Evolutionary conservation across 75 land plant species (phyloP).

Genomic region (Cunninghamia lanceolata): DNA sequence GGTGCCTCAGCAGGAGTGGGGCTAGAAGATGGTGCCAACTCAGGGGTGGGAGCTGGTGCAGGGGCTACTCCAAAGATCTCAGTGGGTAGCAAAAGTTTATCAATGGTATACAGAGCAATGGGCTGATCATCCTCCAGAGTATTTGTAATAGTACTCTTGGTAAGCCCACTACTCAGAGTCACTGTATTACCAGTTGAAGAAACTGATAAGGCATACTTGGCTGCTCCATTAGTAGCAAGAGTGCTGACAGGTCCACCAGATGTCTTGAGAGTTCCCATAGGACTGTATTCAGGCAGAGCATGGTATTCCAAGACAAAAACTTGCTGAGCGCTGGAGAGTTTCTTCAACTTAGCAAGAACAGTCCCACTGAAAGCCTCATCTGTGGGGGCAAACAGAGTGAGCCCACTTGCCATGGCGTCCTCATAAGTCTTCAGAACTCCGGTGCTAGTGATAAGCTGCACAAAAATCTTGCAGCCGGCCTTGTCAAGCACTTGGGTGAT

Average conservation of each 20-base stretch:
- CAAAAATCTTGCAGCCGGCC: slow-evolving; percentile 39
- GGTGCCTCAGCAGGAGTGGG: not conserved
- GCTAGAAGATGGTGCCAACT: not conserved
- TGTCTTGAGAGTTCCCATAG: slow-evolving; percentile 12
- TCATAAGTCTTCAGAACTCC: slow-evolving; percentile 22
- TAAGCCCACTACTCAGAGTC: slow-evolving; percentile 20
- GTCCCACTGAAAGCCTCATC: slow-evolving; percentile 37
- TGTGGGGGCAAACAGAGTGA: slow-evolving; percentile 36
- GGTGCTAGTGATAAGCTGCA: slow-evolving; percentile 3
- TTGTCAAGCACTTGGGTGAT: slow-evolving; percentile 31
- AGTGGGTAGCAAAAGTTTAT: slow-evolving; percentile 20
- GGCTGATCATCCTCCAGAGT: slow-evolving; percentile 21
- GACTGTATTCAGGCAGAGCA: slow-evolving; percentile 18
- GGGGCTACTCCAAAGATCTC: slow-evolving; percentile 24
- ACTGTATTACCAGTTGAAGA: slow-evolving; percentile 16
- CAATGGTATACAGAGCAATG: slow-evolving; percentile 22
- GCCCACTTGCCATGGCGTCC: slow-evolving; percentile 16
- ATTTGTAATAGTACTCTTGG: slow-evolving; percentile 12
- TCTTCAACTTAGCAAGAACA: slow-evolving; percentile 9
- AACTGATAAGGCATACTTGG: slow-evolving; percentile 17
- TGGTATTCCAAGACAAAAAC: slow-evolving; percentile 26
- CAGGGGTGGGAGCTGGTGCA: slow-evolving; percentile 13
- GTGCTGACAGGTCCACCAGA: slow-evolving; percentile 1
- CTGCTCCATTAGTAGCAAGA: slow-evolving; percentile 21
- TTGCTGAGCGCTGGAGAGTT: slow-evolving; percentile 19